These are phyloP conservation scores for Clonostachys rhizophaga DNA, from an alignment of 2,329 filamentous ascomycete species.

Conservation along the genomic window DNA sequence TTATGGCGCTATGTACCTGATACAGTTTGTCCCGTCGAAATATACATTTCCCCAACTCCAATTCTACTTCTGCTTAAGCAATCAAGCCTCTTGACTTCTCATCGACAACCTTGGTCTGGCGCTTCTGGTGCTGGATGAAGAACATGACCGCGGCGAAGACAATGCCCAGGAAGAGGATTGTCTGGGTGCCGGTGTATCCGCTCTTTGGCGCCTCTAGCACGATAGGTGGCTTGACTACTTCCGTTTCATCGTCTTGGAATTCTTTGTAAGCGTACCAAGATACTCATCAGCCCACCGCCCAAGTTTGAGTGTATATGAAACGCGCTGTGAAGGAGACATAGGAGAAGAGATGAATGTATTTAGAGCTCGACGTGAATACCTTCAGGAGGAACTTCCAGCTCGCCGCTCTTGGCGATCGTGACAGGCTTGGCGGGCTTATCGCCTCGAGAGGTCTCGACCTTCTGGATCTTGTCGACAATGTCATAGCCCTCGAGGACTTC, in stretches of 20 bases:
- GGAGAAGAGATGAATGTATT: slow-evolving; percentile 26
- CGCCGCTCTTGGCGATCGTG: slow-evolving; percentile 80
- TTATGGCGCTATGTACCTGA: too few species aligned
- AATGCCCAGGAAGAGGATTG: slow-evolving; percentile 43
- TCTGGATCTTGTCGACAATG: slow-evolving; percentile 74
- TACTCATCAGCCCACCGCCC: slow-evolving; percentile 26
- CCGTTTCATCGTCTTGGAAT: too few species aligned
- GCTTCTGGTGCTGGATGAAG: slow-evolving; percentile 35
- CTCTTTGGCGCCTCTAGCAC: too few species aligned
- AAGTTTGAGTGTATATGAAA: slow-evolving; percentile 6
- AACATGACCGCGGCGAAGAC: slow-evolving; percentile 38
- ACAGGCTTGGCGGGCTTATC: slow-evolving; percentile 67
- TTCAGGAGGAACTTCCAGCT: slow-evolving; percentile 80
- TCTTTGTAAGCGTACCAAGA: slow-evolving; percentile 1
- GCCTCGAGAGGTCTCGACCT: slow-evolving; percentile 56
- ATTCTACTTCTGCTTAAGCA: not conserved
- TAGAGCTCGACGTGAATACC: slow-evolving; percentile 91
- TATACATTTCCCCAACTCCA: too few species aligned
- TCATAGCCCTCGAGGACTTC: slow-evolving; percentile 86
- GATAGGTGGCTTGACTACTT: too few species aligned
- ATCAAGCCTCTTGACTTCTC: slow-evolving; percentile 38
- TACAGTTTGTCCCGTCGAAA: too few species aligned
- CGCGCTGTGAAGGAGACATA: slow-evolving; percentile 12
- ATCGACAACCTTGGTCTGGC: slow-evolving; percentile 24
- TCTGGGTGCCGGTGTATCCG: slow-evolving; percentile 17